Base-by-base conservation (phyloP, 352 stramenopile species). In the Aphanomyces cochlioides region DNA sequence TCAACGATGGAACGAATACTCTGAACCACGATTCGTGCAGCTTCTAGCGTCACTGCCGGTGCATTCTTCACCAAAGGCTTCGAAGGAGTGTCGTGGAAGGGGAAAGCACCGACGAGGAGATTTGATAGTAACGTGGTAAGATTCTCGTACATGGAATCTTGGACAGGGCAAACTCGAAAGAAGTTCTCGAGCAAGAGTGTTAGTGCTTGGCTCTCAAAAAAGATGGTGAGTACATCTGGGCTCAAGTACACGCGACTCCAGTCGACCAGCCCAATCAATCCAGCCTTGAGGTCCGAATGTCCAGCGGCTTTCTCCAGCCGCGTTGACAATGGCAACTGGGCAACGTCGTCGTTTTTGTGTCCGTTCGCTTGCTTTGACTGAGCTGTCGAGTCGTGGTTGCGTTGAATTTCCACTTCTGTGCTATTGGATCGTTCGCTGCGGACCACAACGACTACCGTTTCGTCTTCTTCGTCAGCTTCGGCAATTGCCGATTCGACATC, bases 151-250 rank as follows among this genome's bases (percentile, higher is more conserved):
- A 90, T 69, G 0, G 72, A 68, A 6, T 81, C 78, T 0, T 73
- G 48, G 39, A 64, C 43, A 13, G 77, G 69, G 4, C 73, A 79
- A n/a, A 78, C 68, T 7, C 73, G 73, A 39, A 94, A 72, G 12
- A 94, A 66, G 53, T 91, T 92, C 40, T 61, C 56, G 7, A 94
- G 63, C 45, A 94, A 74, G 54, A 90, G 66, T 40, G 77, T 67
- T 50, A 94, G 76, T 38, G 86, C 83, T 17, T 82, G 66, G 69
- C 83, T 83, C 66, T 91, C 78, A 74, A 94, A 90, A 67, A 92
- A 87, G 34, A 72, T 67, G 47, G 86, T 69, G 60, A 90, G 83
- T n/a, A 83, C 83, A 12, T 90, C 83, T 5, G 82, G 84, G 73
- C 84, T 74, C 19, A 83, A 50, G 67, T 80, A 87, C 45, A 92